Conservation (phyloP, 441 rosid genomes). For the Gossypium gossypioides region DNA sequence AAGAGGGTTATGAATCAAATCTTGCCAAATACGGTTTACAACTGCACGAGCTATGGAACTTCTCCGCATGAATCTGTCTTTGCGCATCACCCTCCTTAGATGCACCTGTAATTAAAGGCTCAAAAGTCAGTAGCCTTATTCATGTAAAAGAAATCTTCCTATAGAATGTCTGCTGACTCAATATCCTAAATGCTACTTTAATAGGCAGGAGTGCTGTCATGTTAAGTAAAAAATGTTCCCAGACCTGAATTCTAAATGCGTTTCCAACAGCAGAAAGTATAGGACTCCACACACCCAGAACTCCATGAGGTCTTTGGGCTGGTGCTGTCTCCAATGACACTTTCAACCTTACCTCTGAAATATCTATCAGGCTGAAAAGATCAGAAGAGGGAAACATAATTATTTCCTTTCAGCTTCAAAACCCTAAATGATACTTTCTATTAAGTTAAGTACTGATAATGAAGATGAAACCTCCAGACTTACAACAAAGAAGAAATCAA, state of each 20-base stretch:
- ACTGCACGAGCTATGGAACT: constrained; percentile 87
- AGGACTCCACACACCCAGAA: constrained; percentile 98
- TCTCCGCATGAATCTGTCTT: constrained; percentile 84
- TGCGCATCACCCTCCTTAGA: constrained; percentile 90
- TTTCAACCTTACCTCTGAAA: constrained; percentile 89
- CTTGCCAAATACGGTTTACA: constrained; percentile 83
- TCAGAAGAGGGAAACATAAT: neutral
- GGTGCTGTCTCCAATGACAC: constrained; percentile 87
- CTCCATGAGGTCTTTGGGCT: constrained; percentile 87
- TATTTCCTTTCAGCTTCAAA: constrained; percentile 4
- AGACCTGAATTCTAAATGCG: constrained; percentile 93
- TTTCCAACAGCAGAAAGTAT: constrained; percentile 92
- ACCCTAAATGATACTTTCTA: neutral
- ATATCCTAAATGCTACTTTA: neutral
- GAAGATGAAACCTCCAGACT: neutral
- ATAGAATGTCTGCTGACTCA: neutral
- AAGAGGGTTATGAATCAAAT: constrained; percentile 92
- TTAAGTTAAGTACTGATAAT: neutral
- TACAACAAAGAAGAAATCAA: neutral
- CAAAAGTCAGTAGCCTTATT: constrained; percentile 1
- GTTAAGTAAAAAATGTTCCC: constrained; percentile 14
- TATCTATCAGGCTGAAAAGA: constrained; percentile 78
- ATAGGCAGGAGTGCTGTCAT: neutral
- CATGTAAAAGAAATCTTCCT: neutral
- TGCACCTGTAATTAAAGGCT: constrained; percentile 50